phyloP scores from a whole-genome alignment of 805 yeast species.

The Candida xiaguanensis region DNA sequence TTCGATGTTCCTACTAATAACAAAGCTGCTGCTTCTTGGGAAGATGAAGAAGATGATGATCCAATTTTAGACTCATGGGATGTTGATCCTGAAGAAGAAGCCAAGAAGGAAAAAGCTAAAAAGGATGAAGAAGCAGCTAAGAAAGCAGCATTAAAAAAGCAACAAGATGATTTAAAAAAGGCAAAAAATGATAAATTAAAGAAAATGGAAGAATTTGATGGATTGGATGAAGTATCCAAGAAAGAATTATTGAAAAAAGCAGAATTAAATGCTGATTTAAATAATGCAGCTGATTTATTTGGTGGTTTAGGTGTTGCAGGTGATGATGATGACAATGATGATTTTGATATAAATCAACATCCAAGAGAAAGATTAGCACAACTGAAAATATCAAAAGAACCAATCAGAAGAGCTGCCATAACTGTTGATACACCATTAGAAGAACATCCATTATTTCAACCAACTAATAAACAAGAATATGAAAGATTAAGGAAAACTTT shows the following conservation, averaged over 20 bases:
- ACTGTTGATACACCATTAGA: slow-evolving; percentile 64
- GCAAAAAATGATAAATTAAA: slow-evolving; percentile 40
- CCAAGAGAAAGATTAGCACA: slow-evolving; percentile 51
- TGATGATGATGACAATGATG: slow-evolving; percentile 21
- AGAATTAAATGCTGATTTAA: slow-evolving; percentile 80
- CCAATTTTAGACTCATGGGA: slow-evolving; percentile 84
- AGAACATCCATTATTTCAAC: slow-evolving; percentile 79
- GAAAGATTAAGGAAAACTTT: slow-evolving; percentile 46
- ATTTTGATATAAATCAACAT: slow-evolving; percentile 42
- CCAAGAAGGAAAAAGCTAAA: slow-evolving; percentile 36
- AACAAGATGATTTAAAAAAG: slow-evolving; percentile 46
- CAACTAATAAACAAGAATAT: slow-evolving; percentile 68
- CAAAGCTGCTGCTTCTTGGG: slow-evolving; percentile 58
- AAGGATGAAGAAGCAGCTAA: slow-evolving; percentile 39
- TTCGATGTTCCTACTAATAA: slow-evolving; percentile 61
- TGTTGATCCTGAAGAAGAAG: slow-evolving; percentile 66
- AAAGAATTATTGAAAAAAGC: slow-evolving; percentile 73
- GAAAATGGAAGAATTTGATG: slow-evolving; percentile 52
- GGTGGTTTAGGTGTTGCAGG: slow-evolving; percentile 62
- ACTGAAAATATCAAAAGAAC: slow-evolving; percentile 36
- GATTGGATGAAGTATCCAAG: slow-evolving; percentile 70
- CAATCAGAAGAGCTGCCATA: slow-evolving; percentile 30
- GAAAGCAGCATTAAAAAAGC: slow-evolving; percentile 43
- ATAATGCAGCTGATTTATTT: slow-evolving; percentile 89
- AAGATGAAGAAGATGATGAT: slow-evolving; percentile 86